Percentiles rank a stretch among this genome's conserved stretches.
Conservation (phyloP, 176 grass and related monocot species). For the Thalia dealbata region DNA sequence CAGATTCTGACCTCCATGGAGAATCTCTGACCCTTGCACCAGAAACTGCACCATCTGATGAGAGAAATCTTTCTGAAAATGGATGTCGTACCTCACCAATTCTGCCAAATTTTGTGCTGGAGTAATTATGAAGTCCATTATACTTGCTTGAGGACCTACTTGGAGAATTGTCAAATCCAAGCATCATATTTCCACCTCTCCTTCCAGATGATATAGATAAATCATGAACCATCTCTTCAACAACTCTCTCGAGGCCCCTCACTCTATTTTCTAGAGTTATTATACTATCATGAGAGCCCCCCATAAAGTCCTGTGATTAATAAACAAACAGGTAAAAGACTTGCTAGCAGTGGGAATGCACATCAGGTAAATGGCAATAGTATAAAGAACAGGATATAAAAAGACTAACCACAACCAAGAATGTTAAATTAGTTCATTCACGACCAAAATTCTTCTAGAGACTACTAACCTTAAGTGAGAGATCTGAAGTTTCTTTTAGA, state of each 20-base stretch:
- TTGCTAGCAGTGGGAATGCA: neutral
- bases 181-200: constrained; percentile 51
- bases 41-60: constrained; percentile 43
- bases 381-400: neutral
- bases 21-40: constrained; percentile 37
- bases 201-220: constrained; percentile 62
- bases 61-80: constrained; percentile 60
- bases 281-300: constrained; percentile 93
- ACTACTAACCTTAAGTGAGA: neutral
- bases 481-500: neutral
- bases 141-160: constrained; percentile 71
- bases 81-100: constrained; percentile 42
- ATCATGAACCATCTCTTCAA: constrained; percentile 87
- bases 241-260: constrained; percentile 80
- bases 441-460: neutral
- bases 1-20: constrained; percentile 78
- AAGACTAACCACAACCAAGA: neutral
- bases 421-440: neutral
- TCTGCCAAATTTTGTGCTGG: constrained; percentile 70
- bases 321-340: neutral
- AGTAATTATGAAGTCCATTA: constrained; percentile 69
- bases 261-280: constrained; percentile 92
- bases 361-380: neutral
- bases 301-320: constrained; percentile 88
- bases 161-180: constrained; percentile 61